Evolutionary conservation across 106 monocot species (phyloP).

Genomic region (Dendrobium catenatum): DNA sequence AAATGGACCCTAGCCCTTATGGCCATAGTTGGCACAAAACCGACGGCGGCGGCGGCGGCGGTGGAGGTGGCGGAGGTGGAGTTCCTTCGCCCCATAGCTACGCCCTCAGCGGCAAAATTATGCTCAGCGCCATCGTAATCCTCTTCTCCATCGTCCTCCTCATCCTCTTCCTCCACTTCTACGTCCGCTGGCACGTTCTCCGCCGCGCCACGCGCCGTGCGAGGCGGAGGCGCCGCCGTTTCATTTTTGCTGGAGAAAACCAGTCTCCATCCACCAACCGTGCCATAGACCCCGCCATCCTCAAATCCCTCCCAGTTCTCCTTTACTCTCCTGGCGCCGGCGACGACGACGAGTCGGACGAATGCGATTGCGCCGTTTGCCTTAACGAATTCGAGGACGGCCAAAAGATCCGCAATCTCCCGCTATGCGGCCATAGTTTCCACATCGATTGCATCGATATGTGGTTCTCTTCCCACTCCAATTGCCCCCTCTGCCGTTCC

Average conservation of each 20-base stretch:
- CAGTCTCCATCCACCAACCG: background rate
- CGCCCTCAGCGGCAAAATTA: slow-evolving; percentile 26
- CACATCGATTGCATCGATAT: slow-evolving; percentile 45
- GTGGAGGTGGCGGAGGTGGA: background rate
- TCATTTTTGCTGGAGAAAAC: background rate
- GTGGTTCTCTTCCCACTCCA: slow-evolving; percentile 39
- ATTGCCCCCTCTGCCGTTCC: slow-evolving; percentile 48
- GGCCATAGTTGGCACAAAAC: background rate
- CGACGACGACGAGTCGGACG: slow-evolving; percentile 2
- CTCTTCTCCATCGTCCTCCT: slow-evolving; percentile 35
- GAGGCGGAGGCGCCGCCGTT: background rate
- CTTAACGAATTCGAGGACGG: slow-evolving; percentile 33
- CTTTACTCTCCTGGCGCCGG: slow-evolving; percentile 1
- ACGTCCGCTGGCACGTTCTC: slow-evolving; percentile 20
- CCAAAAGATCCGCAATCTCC: slow-evolving; percentile 33
- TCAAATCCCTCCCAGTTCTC: slow-evolving; percentile 31
- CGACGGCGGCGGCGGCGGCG: too few species aligned
- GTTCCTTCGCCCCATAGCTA: background rate
- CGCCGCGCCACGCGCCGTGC: slow-evolving; percentile 10
- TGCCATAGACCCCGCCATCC: slow-evolving; percentile 23
- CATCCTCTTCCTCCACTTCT: slow-evolving; percentile 28
- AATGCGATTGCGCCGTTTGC: slow-evolving; percentile 39
- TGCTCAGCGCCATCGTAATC: slow-evolving; percentile 27
- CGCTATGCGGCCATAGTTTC: slow-evolving; percentile 39
- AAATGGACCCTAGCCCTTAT: background rate